phyloP scores from a whole-genome alignment of 192 early-diverging fungal species.

The Gonapodya sp. region DNA sequence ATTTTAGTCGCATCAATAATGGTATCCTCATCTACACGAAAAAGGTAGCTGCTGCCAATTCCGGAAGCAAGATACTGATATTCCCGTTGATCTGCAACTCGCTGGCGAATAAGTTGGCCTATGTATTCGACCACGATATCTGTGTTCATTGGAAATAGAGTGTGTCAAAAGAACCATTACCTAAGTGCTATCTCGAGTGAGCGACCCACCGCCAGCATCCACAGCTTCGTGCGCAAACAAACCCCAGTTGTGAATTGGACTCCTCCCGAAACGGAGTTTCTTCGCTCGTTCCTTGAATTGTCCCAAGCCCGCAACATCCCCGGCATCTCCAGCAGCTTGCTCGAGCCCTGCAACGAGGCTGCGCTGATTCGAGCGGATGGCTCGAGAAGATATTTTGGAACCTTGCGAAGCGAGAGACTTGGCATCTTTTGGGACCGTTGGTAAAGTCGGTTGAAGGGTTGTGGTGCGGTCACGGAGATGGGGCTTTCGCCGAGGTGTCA shows the following conservation, averaged over 20 bases:
- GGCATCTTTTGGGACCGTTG: neutral
- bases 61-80: conserved; percentile 87
- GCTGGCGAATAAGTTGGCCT: conserved; percentile 5
- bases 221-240: conserved; percentile 94
- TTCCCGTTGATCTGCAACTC: conserved; percentile 84
- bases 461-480: conserved; percentile 41
- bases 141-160: neutral
- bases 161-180: neutral
- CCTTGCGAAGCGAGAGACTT: neutral
- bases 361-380: neutral
- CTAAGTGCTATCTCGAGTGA: neutral
- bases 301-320: conserved; percentile 78
- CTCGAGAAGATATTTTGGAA: neutral
- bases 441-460: neutral
- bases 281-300: conserved; percentile 88
- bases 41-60: conserved; percentile 88
- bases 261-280: conserved; percentile 80
- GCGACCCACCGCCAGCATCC: conserved; percentile 39
- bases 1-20: conserved; percentile 97
- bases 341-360: conserved; percentile 1
- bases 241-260: conserved; percentile 97
- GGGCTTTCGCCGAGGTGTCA: conserved; percentile 56
- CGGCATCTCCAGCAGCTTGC: conserved; percentile 7
- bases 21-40: conserved; percentile 87
- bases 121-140: conserved; percentile 9